These are phyloP conservation scores for Rhizophagus sp. DNA, from an alignment of 192 early-diverging fungal genomes.

Conservation along the genomic window DNA sequence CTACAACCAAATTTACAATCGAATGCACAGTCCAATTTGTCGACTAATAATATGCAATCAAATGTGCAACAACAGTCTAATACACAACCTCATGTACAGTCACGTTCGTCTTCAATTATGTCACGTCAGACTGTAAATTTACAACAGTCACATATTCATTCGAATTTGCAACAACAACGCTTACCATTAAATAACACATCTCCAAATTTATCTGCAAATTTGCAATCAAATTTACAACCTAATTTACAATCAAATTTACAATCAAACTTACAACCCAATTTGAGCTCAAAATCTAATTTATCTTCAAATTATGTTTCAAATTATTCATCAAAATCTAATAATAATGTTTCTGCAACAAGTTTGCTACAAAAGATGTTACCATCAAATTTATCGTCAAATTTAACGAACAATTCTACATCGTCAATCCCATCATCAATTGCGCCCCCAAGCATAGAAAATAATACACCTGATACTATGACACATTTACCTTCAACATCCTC, in stretches of 20 bases:
- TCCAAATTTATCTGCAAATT: not conserved
- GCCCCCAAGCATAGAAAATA: not conserved
- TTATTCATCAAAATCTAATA: not conserved
- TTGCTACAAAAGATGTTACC: not conserved
- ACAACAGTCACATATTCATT: not conserved
- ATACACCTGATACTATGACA: not conserved
- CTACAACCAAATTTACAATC: not conserved
- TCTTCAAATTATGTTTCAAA: not conserved
- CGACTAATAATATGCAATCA: not conserved
- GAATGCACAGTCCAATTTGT: not conserved
- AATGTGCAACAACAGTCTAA: conserved; percentile 4
- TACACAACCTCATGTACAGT: not conserved
- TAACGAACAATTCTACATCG: not conserved
- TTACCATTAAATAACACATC: not conserved
- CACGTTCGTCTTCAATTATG: not conserved
- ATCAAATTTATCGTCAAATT: not conserved
- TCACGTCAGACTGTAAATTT: not conserved
- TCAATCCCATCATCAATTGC: not conserved
- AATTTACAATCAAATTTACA: not conserved
- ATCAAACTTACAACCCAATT: not conserved
- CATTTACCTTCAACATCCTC: not conserved
- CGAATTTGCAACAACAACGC: not conserved
- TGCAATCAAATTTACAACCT: not conserved
- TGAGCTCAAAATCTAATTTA: not conserved
- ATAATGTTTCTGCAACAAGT: not conserved